These are phyloP conservation scores for Chamaecyparis obtusa DNA, from an alignment of 75 land plant genomes.

Conservation along the genomic window DNA sequence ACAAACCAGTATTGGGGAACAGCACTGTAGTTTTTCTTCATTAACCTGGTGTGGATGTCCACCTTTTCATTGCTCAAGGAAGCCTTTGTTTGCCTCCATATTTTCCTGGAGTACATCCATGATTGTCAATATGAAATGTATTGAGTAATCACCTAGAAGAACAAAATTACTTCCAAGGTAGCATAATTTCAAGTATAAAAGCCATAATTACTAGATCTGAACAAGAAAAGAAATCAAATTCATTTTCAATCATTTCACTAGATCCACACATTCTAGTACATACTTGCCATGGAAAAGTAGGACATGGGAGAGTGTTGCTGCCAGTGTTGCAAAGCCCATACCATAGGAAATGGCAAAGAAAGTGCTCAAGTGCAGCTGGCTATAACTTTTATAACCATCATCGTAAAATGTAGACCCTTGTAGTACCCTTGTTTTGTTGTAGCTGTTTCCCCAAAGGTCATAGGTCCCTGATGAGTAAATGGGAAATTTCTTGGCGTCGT, in stretches of 20 bases:
- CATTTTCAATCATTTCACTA: background rate
- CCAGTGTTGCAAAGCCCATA: conserved; percentile 55
- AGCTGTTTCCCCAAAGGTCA: conserved; percentile 24
- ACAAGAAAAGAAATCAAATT: background rate
- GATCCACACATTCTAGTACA: background rate
- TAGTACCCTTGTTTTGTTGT: conserved; percentile 35
- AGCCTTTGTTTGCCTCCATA: conserved; percentile 41
- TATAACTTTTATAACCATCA: conserved; percentile 27
- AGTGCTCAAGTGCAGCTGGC: conserved; percentile 50
- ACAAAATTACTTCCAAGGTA: background rate
- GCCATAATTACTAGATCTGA: background rate
- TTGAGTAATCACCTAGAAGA: background rate
- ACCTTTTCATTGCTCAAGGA: conserved; percentile 19
- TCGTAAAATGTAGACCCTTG: conserved; percentile 30
- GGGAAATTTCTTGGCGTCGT: conserved; percentile 32
- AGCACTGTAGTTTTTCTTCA: conserved; percentile 48
- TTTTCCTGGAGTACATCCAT: conserved; percentile 22
- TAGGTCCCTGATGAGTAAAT: conserved; percentile 5
- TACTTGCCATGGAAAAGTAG: conserved; percentile 69
- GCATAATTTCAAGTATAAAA: background rate
- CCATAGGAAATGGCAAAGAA: conserved; percentile 60
- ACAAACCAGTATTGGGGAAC: conserved; percentile 65
- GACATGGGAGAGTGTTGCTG: conserved; percentile 71
- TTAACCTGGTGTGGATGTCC: conserved; percentile 59
- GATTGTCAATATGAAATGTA: background rate